Evolutionary conservation across 148 eudicot genomes (phyloP).

Genomic region (Bassia scoparia): DNA sequence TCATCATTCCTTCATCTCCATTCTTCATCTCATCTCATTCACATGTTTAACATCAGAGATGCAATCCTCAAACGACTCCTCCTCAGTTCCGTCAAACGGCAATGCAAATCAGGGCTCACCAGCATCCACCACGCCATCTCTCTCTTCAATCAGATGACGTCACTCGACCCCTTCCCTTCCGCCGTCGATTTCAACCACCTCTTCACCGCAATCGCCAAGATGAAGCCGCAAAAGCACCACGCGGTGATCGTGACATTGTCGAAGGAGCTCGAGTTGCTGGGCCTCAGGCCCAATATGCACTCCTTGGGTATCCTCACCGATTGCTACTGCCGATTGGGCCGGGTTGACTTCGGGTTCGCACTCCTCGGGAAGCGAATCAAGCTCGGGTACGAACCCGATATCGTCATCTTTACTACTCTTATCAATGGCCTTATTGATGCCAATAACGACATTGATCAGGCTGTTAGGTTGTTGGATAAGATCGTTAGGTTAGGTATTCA

Average conservation of each 20-base stretch:
- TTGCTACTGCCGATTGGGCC: conserved; percentile 7
- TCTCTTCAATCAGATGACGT: background rate
- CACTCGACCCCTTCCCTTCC: background rate
- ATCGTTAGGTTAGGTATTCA: background rate
- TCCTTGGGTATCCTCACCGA: background rate
- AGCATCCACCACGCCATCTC: background rate
- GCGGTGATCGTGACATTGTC: background rate
- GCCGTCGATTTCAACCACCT: background rate
- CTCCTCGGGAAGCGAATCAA: background rate
- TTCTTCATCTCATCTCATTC: too few relatives aligned
- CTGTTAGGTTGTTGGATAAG: conserved; percentile 19
- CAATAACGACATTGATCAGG: background rate
- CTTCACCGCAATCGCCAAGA: conserved; percentile 5
- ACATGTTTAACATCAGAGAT: background rate
- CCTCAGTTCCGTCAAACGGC: background rate
- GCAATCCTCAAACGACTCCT: background rate
- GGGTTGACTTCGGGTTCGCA: background rate
- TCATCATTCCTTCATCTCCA: background rate
- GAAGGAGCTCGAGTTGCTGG: background rate
- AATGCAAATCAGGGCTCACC: conserved; percentile 15
- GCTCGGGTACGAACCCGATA: background rate
- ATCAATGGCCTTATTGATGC: conserved; percentile 7
- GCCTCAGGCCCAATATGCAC: background rate
- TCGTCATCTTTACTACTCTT: background rate
- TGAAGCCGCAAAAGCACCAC: background rate